Base-by-base conservation (phyloP, 768 basidiomycete species). In the Lactarius hatsudake region DNA sequence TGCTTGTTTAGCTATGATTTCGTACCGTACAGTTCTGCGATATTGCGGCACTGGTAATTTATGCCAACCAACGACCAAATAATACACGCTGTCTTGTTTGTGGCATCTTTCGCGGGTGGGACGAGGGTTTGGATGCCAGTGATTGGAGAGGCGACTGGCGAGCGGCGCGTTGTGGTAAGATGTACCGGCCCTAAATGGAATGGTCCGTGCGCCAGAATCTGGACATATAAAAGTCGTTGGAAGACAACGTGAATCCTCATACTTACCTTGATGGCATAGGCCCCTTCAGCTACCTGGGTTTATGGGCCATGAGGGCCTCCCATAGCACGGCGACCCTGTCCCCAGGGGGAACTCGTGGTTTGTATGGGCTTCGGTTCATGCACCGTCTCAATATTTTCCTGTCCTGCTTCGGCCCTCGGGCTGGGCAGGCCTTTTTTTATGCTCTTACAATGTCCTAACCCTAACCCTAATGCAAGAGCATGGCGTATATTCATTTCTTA, bases 351-450 rank as follows among this genome's bases (percentile, higher is more conserved):
- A 58, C 67, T 66, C 62, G 65, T 66, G 69, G 69, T 72, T 72
- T 73, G 72, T 72, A 71, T 87, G 84, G 76, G 84, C 84, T 84
- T 83, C 80, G 86, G 87, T 81, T 81, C 84, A 87, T 87, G 87
- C 86, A 89, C 83, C 82, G 85, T 88, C 86, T 81, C 72, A 87
- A 88, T 88, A 88, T 89, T 89, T 89, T 82, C 86, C 87, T 78
- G 86, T 87, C 84, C 84, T 79, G 79, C 82, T 82, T 80, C 73
- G 82, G 84, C 84, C 86, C 72, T 70, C 72, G 71, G 71, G 72
- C 71, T 73, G 72, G 69, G 71, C 62, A 67, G 71, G 72, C 75
- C 58, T 76, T 68, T 74, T 78, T 76, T 74, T 73, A 23, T 67
- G 74, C 34, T 5, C 20, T 38, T 65, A 54, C 1, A 8, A 0